Base-by-base conservation (phyloP, 257 asterid species). In the Gardenia jasminoides region DNA sequence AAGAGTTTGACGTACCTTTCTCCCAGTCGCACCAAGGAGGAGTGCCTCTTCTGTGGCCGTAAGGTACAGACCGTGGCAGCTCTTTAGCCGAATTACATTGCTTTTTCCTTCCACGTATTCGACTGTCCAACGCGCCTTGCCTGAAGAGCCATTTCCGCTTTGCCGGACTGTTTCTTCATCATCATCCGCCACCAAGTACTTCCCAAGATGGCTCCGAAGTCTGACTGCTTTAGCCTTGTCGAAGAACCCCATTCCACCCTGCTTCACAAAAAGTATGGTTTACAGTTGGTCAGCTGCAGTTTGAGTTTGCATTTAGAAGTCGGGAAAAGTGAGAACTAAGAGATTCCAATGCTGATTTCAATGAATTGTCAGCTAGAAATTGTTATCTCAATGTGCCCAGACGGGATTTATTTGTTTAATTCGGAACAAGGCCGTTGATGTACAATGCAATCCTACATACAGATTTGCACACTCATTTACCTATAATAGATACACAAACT, bases 11-110 rank as follows among this genome's bases (percentile, higher is more conserved):
- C 80, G 79, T 15, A 94, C 93, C 41, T 91, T 94, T 48, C 88
- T 91, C 46, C 97, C 97, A 3, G 98, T 90, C 89, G 91, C 89
- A 0, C 94, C 97, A 20, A 94, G 86, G 7, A 94, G 91, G 74
- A 88, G 91, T 68, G 91, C 70, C 33, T 90, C 91, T 11, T 83
- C 84, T 0, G 89, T 43, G 17, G 97, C 97, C 10, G 97, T 89
- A n/a, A 94, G 91, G 87, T 94, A 94, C 52, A 76, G 58, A 6
- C 94, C 96, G 4, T 91, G 89, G 82, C 89, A 88, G 82, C 97
- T 92, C 78, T 88, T 92, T 1, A 94, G 84, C 10, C 97, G 87
- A 80, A 92, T 89, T 24, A 80, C 52, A 75, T 83, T 64, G 46
- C 56, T 67, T 72, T 85, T 89, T 10, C 88, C 91, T 41, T 87